Percentiles rank a stretch among this genome's conserved stretches.
phyloP scores from a whole-genome alignment of 2,329 filamentous ascomycete genomes.

The Cadophora sp. region DNA sequence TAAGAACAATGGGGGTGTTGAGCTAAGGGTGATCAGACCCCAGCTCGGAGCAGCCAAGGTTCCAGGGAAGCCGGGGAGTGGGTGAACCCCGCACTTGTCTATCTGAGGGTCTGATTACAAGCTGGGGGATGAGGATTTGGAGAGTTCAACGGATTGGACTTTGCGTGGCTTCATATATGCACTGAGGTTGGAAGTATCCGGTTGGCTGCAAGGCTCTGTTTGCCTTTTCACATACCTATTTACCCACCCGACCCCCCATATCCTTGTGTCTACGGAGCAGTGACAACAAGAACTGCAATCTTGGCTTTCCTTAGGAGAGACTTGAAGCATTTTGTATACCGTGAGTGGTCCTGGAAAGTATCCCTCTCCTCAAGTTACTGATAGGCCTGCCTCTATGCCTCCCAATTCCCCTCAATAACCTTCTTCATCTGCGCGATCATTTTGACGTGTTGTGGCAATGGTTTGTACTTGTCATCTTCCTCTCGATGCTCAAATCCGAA shows the following conservation, averaged over 20 bases:
- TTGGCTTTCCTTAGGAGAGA: too few relatives aligned
- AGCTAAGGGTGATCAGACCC: neutral
- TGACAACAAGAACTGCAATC: too few relatives aligned
- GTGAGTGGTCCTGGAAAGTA: too few relatives aligned
- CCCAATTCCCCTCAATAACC: conserved; percentile 28
- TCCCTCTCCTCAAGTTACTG: neutral
- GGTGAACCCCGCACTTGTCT: conserved; percentile 3
- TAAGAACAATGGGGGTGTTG: conserved; percentile 2
- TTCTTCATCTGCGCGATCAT: conserved; percentile 26
- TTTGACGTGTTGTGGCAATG: conserved; percentile 21
- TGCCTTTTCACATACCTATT: neutral
- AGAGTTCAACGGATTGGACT: neutral
- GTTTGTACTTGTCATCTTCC: conserved; percentile 25
- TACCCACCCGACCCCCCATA: too few relatives aligned
- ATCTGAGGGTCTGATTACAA: neutral
- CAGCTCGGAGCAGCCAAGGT: neutral
- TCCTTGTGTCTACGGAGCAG: too few relatives aligned
- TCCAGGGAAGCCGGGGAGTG: neutral
- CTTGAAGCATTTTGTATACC: too few relatives aligned
- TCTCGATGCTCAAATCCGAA: conserved; percentile 22
- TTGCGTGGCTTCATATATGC: neutral
- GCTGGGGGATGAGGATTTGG: neutral
- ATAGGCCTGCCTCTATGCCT: conserved; percentile 34
- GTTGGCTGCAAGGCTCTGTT: neutral
- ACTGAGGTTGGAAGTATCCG: neutral